Evolutionary conservation across 2,329 filamentous ascomycete species (phyloP).

Genomic region (Diplodia seriata): DNA sequence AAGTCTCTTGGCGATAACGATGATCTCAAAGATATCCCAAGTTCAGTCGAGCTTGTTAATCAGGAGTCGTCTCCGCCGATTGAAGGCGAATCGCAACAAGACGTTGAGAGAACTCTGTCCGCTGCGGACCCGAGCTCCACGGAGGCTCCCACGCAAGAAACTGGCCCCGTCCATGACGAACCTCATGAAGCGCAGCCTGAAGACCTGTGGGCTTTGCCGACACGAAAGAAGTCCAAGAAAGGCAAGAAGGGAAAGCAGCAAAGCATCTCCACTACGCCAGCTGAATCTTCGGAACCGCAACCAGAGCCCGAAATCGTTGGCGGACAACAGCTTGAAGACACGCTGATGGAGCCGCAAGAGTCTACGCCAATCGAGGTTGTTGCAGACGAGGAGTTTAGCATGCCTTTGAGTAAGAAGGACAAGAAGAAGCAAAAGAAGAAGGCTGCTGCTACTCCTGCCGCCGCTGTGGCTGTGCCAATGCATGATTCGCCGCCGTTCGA

Average conservation of each 20-base stretch:
- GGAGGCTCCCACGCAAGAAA: not conserved
- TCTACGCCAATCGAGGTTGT: not conserved
- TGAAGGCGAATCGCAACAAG: constrained; percentile 1
- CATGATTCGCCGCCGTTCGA: not conserved
- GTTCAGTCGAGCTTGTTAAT: constrained; percentile 2
- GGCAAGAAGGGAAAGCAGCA: constrained; percentile 39
- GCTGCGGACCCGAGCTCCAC: not conserved
- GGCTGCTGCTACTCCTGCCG: constrained; percentile 32
- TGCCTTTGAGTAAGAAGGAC: constrained; percentile 33
- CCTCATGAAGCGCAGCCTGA: not conserved
- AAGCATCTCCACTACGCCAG: constrained; percentile 32
- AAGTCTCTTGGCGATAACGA: not conserved
- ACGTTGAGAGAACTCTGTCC: not conserved
- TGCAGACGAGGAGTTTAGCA: constrained; percentile 10
- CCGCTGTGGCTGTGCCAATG: not conserved
- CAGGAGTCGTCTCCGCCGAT: not conserved
- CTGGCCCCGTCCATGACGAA: not conserved
- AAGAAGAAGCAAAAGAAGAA: constrained; percentile 36
- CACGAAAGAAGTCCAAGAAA: constrained; percentile 42
- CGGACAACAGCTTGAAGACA: not conserved
- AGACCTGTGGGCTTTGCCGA: constrained; percentile 1
- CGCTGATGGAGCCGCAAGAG: constrained; percentile 32
- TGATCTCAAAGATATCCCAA: not conserved
- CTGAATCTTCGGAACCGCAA: constrained; percentile 3
- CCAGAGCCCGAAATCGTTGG: not conserved